A percentile compares a stretch with the other conserved stretches of the same genome.
phyloP scores from a whole-genome alignment of 768 basidiomycete species.

The Nidularia sp. region DNA sequence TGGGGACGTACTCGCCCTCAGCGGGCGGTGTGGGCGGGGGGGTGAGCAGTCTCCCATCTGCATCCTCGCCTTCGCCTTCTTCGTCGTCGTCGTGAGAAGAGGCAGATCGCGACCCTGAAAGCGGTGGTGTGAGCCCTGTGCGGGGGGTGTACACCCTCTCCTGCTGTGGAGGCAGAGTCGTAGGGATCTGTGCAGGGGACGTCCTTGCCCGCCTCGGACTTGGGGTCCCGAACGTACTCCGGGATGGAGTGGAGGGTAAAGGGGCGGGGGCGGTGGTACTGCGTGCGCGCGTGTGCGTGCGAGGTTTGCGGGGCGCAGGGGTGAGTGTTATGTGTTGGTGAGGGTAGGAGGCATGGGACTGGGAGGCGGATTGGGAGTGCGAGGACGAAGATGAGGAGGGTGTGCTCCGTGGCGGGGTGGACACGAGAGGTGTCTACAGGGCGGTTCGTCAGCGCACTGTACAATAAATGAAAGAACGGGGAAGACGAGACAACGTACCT shows the following conservation, averaged over 20 bases:
- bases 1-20: neutral
- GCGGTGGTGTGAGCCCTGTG: neutral
- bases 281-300: neutral
- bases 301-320: neutral
- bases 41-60: conserved; percentile 12
- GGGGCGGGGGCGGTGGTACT: neutral
- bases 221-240: neutral
- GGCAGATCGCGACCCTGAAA: neutral
- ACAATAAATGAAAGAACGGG: neutral
- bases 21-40: conserved; percentile 19
- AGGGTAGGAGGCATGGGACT: no score
- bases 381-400: no score
- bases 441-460: neutral
- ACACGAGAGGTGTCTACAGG: no score
- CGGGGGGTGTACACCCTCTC: neutral
- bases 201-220: neutral
- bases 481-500: neutral
- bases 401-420: no score
- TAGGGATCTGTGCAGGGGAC: neutral
- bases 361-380: no score
- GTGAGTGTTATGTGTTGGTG: no score
- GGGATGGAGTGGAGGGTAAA: neutral
- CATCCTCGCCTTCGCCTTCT: conserved; percentile 13
- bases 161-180: neutral
- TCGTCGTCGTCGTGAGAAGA: conserved; percentile 1